phyloP scores from a whole-genome alignment of 768 basidiomycete species.

The Baorangia bicolor region DNA sequence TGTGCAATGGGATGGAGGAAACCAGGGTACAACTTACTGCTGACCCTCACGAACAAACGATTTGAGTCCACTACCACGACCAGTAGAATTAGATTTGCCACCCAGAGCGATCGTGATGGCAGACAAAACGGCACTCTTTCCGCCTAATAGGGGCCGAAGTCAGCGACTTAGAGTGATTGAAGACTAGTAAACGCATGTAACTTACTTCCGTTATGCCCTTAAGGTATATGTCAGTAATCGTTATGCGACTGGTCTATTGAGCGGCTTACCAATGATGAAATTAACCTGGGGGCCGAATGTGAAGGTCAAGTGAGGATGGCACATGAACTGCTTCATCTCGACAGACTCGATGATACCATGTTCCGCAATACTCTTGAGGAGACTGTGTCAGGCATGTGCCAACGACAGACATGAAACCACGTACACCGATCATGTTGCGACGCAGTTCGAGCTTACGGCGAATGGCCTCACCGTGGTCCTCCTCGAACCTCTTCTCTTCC shows the following conservation, averaged over 20 bases:
- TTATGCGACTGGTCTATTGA: background rate
- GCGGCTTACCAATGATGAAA: constrained; percentile 81
- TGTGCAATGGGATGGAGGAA: background rate
- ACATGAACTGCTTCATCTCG: constrained; percentile 95
- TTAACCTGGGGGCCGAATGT: constrained; percentile 92
- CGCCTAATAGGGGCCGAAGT: constrained; percentile 53
- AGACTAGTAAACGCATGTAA: constrained; percentile 15
- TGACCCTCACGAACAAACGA: constrained; percentile 85
- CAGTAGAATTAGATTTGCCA: constrained; percentile 89
- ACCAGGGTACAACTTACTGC: constrained; percentile 44
- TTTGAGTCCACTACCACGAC: constrained; percentile 81
- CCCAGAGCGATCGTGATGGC: constrained; percentile 93
- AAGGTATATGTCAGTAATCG: constrained; percentile 1
- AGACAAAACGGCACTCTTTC: constrained; percentile 92
- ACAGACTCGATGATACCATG: constrained; percentile 86
- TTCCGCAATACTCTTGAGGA: constrained; percentile 68
- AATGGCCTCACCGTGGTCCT: constrained; percentile 54
- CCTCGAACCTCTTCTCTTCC: constrained; percentile 67
- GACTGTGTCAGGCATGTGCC: background rate
- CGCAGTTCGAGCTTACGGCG: constrained; percentile 51
- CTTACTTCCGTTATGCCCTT: constrained; percentile 92
- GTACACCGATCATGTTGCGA: constrained; percentile 39
- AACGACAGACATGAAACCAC: constrained; percentile 43
- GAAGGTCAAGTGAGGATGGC: constrained; percentile 82
- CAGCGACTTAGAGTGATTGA: background rate